Base-by-base conservation (phyloP, 2,329 filamentous ascomycete species). In the Exophiala sideris region DNA sequence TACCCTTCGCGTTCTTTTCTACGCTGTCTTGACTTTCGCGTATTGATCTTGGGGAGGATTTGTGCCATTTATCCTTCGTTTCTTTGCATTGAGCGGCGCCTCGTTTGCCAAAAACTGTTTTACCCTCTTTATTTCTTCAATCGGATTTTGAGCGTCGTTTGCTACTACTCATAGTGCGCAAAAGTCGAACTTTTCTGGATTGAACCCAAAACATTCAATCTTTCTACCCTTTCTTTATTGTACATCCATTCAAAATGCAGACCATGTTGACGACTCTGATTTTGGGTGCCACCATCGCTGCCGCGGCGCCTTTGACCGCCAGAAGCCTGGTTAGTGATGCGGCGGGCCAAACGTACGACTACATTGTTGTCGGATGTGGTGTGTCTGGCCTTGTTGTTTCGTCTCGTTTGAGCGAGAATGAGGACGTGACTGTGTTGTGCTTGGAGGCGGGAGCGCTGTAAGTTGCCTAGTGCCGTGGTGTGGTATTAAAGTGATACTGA, bases 311-410 rank as follows among this genome's bases (percentile, higher is more conserved):
- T 6, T 20, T 50, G 10, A 34, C 11, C 11, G 20, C 10, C 16
- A 10, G 48, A 34, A 20, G 12, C 10, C 21, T 50, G 12, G 44
- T 50, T 10, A 44, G 44, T 21, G 24, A 50, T 44, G 48, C 48
- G 8, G 48, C 38, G 3, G 48, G 48, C 7, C 48, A 45, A 14
- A 60, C 55, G 1, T 66, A 57, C 46, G 67, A 70, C 58, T 70
- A 70, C 57, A 51, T 70, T 20, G 62, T 70, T 38, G 65, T 65
- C n/a, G 68, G 68, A 5, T 65, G 68, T 46, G 67, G 68, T 29
- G 36, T 65, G 39, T 62, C 66, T 3, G 68, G 67, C 11, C 56
- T 70, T 3, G 66, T 65, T 1, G 52, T 66, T 12, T 61, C 68
- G 3, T 56, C 58, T 14, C 51, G 60, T 8, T 59, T 69, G 14